Evolutionary conservation across 208 protist species (phyloP), one percentile per base, ranked within the genome.

Genomic region (Giardia duodenalis): DNA sequence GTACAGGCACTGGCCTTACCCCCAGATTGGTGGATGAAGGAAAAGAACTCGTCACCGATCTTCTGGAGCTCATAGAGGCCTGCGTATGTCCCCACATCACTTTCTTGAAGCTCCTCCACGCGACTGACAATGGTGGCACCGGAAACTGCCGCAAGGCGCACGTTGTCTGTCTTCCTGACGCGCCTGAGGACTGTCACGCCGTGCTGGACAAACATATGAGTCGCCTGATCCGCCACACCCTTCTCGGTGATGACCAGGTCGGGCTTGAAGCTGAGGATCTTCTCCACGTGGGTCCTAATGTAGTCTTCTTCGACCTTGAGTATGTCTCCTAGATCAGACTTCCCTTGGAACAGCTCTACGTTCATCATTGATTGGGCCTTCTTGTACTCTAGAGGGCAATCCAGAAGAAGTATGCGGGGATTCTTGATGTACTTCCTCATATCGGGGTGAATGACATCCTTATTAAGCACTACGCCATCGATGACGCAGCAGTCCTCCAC

Each of bases 171-270:
- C 96, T 99, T 99, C 93, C 98, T 96, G 30, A 99, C 93, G 47
- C 98, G 96, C 93, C 99, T 96, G 87, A 99, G 96, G 92, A 97
- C 98, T 10, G 98, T 98, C 93, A 99, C 98, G 93, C 96, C 96
- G 42, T 96, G 96, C 95, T 99, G 98, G 92, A 97, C 96, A 92
- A 99, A 96, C 94, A 98, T 98, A 95, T 99, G 98, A 93, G 97
- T 97, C 44, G 98, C 98, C 22, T 99, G 94, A 96, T 99, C 98
- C 93, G 91, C 2, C 44, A 98, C 95, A 93, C 98, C 98, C 96
- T 99, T 99, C 95, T 99, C 98, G 4, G 98, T 99, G 95, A 99
- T 96, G 30, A 99, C 98, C 19, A 99, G 94, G 95, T 99, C 98
- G 2, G 98, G 98, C 95, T 99, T 99, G 92, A 99, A 95, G 57